Conservation (phyloP, 805 yeast genomes). For the Monosporozyma aerobia region DNA sequence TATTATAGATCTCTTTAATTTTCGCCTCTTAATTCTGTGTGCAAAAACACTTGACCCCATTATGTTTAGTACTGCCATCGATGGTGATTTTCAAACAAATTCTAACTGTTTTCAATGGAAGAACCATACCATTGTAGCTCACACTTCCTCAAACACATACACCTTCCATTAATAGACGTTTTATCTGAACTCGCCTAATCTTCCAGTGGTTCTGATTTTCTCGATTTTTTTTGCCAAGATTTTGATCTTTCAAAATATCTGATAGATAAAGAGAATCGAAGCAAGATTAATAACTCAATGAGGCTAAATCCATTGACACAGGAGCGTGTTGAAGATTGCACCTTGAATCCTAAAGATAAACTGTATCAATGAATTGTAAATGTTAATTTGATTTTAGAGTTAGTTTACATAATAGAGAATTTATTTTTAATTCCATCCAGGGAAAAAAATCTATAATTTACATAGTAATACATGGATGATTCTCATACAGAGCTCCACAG, state of each 20-base stretch:
- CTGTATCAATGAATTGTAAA: too few relatives aligned
- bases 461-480: not conserved
- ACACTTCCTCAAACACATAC: not conserved
- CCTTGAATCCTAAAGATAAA: too few relatives aligned
- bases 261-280: not conserved
- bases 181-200: not conserved
- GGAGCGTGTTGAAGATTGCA: too few relatives aligned
- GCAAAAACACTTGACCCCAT: not conserved
- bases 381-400: too few relatives aligned
- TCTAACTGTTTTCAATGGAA: not conserved
- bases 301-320: too few relatives aligned
- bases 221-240: not conserved
- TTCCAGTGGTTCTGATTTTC: not conserved
- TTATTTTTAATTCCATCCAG: not conserved
- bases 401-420: not conserved
- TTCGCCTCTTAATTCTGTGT: not conserved
- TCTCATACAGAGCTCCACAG: not conserved
- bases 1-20: not conserved
- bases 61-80: not conserved
- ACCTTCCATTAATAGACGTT: not conserved
- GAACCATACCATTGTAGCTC: not conserved
- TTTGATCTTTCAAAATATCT: not conserved
- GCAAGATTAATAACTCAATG: not conserved
- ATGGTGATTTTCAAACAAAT: not conserved
- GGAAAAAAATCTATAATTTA: not conserved